phyloP scores from a whole-genome alignment of 306 rosid species.

The Cucumis hystrix region DNA sequence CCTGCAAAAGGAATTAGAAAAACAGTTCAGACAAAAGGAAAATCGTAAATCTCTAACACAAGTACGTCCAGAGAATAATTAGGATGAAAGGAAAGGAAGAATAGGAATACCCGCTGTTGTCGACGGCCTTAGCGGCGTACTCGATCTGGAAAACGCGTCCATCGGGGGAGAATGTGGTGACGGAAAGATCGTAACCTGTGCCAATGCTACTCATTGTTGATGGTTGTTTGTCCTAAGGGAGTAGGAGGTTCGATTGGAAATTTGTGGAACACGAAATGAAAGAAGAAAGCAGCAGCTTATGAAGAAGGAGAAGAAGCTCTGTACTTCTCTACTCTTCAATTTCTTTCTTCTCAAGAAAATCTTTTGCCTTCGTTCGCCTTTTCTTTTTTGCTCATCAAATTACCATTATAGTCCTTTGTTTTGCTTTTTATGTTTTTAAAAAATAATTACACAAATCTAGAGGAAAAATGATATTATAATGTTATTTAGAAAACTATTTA shows the following conservation, averaged over 20 bases:
- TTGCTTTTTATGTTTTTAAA: no score
- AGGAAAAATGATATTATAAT: no score
- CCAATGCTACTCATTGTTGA: constrained; percentile 84
- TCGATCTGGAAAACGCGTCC: constrained; percentile 99
- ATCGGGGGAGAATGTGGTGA: constrained; percentile 95
- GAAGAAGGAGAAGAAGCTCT: not conserved
- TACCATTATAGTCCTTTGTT: not conserved
- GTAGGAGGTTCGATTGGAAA: not conserved
- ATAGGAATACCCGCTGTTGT: constrained; percentile 67
- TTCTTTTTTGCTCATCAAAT: not conserved
- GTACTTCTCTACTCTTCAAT: not conserved
- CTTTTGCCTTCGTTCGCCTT: not conserved
- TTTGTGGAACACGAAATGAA: not conserved
- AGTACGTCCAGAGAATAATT: not conserved
- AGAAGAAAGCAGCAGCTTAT: not conserved
- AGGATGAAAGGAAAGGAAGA: not conserved
- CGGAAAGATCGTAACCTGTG: constrained; percentile 94
- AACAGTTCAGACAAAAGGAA: not conserved
- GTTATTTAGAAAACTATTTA: no score
- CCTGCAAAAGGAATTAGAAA: constrained; percentile 29
- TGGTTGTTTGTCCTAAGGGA: not conserved
- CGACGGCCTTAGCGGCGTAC: constrained; percentile 96
- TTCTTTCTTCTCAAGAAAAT: constrained; percentile 15
- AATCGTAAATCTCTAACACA: not conserved
- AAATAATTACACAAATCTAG: no score